phyloP scores from a whole-genome alignment of 306 rosid genomes.

The Lagenaria siceraria region DNA sequence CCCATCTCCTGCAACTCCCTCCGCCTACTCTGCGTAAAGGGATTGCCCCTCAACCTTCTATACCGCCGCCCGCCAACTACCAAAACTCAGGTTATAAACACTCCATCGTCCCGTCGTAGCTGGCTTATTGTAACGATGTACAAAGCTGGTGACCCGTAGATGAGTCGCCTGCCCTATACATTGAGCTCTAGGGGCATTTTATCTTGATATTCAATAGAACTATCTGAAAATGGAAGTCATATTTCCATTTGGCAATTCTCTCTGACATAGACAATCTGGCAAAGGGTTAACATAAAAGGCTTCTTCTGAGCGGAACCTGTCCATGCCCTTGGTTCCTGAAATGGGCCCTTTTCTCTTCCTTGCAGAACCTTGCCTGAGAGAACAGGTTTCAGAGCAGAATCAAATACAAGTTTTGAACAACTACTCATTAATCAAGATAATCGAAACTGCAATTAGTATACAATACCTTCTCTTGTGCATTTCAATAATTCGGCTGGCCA shows the following conservation, averaged over 20 bases:
- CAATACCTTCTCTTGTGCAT: conserved; percentile 56
- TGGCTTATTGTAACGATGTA: background rate
- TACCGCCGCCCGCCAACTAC: background rate
- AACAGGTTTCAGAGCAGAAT: background rate
- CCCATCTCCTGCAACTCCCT: background rate
- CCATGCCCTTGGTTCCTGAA: conserved; percentile 80
- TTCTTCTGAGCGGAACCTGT: conserved; percentile 96
- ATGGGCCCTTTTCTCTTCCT: conserved; percentile 90
- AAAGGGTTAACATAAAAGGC: conserved; percentile 80
- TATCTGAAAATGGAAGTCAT: background rate
- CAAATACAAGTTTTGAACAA: background rate
- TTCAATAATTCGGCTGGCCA: conserved; percentile 52
- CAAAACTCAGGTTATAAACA: background rate
- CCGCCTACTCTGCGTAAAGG: background rate
- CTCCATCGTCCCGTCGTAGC: background rate
- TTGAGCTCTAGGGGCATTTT: background rate
- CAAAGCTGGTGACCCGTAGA: background rate
- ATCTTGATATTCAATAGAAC: background rate
- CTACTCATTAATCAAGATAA: background rate
- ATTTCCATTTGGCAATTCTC: conserved; percentile 23
- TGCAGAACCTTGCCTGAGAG: conserved; percentile 64
- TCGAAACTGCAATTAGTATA: background rate
- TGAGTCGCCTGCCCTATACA: background rate
- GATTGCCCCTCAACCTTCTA: background rate
- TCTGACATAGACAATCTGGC: conserved; percentile 83